Base-by-base conservation (phyloP, 495 filamentous ascomycete genomes). In the Penicillium steckii region DNA sequence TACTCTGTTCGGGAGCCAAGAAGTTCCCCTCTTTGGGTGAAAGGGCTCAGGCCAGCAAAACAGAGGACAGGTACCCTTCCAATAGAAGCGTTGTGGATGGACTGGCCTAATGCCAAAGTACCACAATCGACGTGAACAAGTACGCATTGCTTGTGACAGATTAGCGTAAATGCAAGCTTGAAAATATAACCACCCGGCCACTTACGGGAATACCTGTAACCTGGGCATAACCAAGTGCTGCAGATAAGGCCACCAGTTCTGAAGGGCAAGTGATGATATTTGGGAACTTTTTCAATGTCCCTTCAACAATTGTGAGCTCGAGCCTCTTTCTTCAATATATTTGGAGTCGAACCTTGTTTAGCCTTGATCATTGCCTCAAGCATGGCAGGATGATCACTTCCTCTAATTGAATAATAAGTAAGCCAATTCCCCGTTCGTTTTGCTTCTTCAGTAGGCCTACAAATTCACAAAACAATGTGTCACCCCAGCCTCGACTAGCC, bases 121-220 rank as follows among this genome's bases (percentile, higher is more conserved):
- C 91, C 91, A 12, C 95, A 91, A 57, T 96, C 91, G 42, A 96
- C 91, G 66, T 96, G 91, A 2, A 96, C 83, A 57, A 96, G 87
- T 2, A 96, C 91, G 56, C 84, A 87, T 69, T 96, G 91, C 60
- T 63, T 18, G 38, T 29, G 17, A 12, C 2, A 19, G 17, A n/a
- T 3, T 3, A 12, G 18, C 9, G 25, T 5, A 25, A 10, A 33
- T 19, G n/a, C n/a, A n/a, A n/a, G n/a, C 15, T n/a, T 37, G 3
- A n/a, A 9, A 9, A 41, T 8, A 12, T 3, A 23, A 3, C 19
- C 24, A 19, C 29, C 18, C 7, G 33, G 18, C n/a, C 15, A 27
- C 51, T 15, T 60, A 63, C 60, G 1, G 89, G 88, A 46, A 87
- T 81, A 41, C 82, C 79, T 12, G 89, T 95, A 8, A 89, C 67